Conservation (phyloP, 441 rosid species). For the Metrosideros polymorpha region DNA sequence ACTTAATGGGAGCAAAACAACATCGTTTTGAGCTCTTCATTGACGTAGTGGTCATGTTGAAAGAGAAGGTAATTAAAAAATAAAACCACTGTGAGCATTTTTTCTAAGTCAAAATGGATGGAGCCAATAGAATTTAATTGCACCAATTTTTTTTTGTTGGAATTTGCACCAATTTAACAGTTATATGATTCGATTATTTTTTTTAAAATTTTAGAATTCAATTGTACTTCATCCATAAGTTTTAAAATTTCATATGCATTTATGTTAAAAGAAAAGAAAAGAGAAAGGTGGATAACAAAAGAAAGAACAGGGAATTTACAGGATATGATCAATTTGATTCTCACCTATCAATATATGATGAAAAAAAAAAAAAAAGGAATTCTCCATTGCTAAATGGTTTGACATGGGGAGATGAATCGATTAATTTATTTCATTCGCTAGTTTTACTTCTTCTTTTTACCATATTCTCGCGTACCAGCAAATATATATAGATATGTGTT, state of each 20-base stretch:
- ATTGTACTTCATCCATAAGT: accelerated
- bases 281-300: background rate
- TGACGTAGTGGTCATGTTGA: background rate
- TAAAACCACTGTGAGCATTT: background rate
- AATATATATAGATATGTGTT: background rate
- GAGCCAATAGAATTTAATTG: background rate
- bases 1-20: too few species aligned
- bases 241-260: background rate
- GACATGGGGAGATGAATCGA: accelerated
- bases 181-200: background rate
- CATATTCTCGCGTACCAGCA: background rate
- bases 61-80: background rate
- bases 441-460: background rate
- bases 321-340: background rate
- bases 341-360: background rate
- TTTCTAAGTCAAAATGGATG: background rate
- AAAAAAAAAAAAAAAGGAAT: background rate
- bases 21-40: background rate
- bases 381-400: background rate
- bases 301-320: background rate
- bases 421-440: background rate
- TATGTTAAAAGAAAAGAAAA: background rate
- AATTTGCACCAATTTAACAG: background rate
- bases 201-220: background rate
- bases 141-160: too few species aligned